Percentiles rank a stretch among this genome's conserved stretches.
phyloP scores from a whole-genome alignment of 192 early-diverging fungal species.

The Umbelopsis vinacea region DNA sequence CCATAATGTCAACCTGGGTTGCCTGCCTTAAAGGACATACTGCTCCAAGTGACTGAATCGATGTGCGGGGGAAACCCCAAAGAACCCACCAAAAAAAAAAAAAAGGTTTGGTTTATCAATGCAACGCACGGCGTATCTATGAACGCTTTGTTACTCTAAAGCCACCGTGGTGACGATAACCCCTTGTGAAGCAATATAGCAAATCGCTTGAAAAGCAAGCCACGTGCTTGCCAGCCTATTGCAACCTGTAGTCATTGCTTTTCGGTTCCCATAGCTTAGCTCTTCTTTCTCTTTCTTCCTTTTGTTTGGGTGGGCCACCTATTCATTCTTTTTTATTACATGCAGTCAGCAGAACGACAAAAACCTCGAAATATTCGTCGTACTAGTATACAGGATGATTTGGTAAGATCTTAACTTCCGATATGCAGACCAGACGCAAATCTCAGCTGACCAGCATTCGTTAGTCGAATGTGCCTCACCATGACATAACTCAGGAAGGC shows the following conservation, averaged over 20 bases:
- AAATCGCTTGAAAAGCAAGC: conserved; percentile 1
- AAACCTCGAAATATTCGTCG: conserved; percentile 16
- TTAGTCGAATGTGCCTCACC: background rate
- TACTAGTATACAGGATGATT: background rate
- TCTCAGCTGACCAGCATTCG: no score
- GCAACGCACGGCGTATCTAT: no score
- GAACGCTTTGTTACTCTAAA: background rate
- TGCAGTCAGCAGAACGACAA: conserved; percentile 19
- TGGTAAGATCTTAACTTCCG: conserved; percentile 2
- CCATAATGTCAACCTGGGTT: no score
- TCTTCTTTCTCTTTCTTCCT: background rate
- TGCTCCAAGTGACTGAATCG: no score
- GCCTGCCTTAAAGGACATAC: no score
- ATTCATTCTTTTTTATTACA: background rate
- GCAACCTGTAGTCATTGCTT: background rate
- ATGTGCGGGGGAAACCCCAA: no score
- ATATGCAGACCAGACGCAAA: background rate
- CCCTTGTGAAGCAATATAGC: conserved; percentile 21
- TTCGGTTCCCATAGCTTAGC: background rate
- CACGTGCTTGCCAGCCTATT: conserved; percentile 18
- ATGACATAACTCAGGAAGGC: background rate
- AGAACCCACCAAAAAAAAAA: no score
- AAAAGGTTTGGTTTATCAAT: no score
- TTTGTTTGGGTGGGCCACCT: background rate
- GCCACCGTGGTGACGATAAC: background rate